These are phyloP conservation scores for Lactuca saligna DNA, from an alignment of 129 eudicot genomes.

Conservation along the genomic window DNA sequence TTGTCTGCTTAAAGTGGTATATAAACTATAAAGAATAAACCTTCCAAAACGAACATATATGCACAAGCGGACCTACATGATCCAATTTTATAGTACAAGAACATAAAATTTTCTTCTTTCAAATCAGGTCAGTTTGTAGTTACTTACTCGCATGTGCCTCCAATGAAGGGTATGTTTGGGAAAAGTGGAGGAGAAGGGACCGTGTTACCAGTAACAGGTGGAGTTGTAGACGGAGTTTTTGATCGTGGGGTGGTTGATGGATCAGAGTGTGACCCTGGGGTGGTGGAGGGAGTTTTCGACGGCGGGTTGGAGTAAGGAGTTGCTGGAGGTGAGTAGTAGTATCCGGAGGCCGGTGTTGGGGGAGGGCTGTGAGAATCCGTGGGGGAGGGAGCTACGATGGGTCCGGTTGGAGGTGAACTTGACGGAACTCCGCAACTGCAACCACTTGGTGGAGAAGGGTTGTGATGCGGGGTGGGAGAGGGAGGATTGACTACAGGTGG, in stretches of 20 bases:
- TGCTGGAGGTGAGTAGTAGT: conserved; percentile 13
- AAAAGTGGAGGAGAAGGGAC: conserved; percentile 48
- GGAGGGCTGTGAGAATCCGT: neutral
- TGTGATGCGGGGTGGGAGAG: conserved; percentile 7
- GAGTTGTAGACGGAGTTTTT: conserved; percentile 20
- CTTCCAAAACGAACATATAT: neutral
- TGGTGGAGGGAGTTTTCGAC: neutral
- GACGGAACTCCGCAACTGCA: conserved; percentile 22
- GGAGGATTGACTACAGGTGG: conserved; percentile 22
- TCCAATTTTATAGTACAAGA: too few relatives aligned
- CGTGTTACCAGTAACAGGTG: conserved; percentile 34
- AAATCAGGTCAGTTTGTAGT: neutral
- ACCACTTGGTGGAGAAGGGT: conserved; percentile 30
- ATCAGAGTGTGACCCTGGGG: neutral
- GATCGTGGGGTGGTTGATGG: conserved; percentile 6
- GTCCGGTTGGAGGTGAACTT: neutral
- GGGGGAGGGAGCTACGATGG: conserved; percentile 19
- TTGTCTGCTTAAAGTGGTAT: neutral
- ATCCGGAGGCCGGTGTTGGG: conserved; percentile 6
- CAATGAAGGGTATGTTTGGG: conserved; percentile 56
- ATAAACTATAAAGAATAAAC: neutral
- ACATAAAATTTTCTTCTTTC: too few relatives aligned
- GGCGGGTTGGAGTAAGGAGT: conserved; percentile 35
- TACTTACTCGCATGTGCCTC: conserved; percentile 71
- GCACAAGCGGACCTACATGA: neutral